A percentile compares a stretch with the other conserved stretches of the same genome.
Conservation (phyloP, 192 early-diverging fungal genomes). For the Rhizophagus sp. region DNA sequence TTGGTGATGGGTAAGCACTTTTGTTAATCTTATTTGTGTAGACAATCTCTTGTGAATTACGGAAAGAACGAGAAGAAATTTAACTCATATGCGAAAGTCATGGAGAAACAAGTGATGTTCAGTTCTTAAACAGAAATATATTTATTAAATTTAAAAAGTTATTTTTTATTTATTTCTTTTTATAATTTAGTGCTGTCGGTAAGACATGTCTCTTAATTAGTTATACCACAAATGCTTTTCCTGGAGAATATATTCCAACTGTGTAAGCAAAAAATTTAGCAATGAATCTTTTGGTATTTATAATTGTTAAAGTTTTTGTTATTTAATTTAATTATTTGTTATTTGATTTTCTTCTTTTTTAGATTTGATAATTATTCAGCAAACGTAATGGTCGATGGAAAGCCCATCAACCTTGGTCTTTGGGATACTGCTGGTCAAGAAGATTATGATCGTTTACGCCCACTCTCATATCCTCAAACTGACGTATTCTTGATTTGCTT, state of each 20-base stretch:
- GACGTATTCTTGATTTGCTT: constrained; percentile 99
- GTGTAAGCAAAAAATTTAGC: constrained; percentile 70
- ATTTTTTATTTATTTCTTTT: neutral
- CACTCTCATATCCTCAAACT: constrained; percentile 97
- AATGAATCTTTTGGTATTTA: neutral
- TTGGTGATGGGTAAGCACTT: constrained; percentile 70
- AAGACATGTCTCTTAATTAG: constrained; percentile 97
- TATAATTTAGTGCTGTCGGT: constrained; percentile 72
- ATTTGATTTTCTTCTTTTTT: neutral
- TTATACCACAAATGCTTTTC: constrained; percentile 99
- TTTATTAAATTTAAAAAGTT: neutral
- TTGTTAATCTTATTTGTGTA: neutral
- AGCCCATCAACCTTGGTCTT: constrained; percentile 96
- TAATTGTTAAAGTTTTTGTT: neutral
- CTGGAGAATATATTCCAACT: constrained; percentile 99
- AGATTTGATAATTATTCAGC: constrained; percentile 99
- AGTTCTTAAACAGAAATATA: neutral
- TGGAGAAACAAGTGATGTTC: neutral
- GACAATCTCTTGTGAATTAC: neutral
- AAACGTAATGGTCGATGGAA: constrained; percentile 99
- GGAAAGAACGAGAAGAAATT: neutral
- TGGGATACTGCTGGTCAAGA: constrained; percentile 99
- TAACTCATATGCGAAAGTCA: neutral
- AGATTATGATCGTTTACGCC: constrained; percentile 97
- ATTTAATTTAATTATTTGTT: neutral